phyloP scores from a whole-genome alignment of 495 filamentous ascomycete species.

The Aspergillus haitiensis region DNA sequence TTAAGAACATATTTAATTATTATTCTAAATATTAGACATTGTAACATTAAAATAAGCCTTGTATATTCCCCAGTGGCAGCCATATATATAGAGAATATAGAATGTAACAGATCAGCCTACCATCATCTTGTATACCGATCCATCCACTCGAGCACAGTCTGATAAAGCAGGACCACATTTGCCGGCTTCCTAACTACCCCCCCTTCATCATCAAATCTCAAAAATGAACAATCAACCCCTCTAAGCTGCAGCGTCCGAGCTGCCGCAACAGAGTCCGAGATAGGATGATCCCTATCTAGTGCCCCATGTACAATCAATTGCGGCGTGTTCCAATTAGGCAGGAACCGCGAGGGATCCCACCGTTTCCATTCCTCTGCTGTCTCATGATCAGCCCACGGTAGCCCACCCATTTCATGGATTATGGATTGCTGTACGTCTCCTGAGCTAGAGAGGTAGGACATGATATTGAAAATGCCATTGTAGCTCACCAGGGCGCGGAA shows the following conservation, averaged over 20 bases:
- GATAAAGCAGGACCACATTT: constrained; percentile 2
- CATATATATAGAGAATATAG: too few relatives aligned
- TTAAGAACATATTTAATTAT: too few relatives aligned
- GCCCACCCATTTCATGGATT: constrained; percentile 4
- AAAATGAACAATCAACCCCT: neutral
- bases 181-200: neutral
- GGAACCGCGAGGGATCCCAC: neutral
- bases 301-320: constrained; percentile 1
- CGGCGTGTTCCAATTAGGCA: constrained; percentile 4
- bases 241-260: neutral
- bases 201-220: neutral
- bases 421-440: neutral
- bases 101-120: too few relatives aligned
- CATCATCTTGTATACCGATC: constrained; percentile 3
- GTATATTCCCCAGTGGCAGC: too few relatives aligned
- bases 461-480: constrained; percentile 5
- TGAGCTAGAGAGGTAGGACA: constrained; percentile 3
- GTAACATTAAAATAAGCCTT: too few relatives aligned
- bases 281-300: neutral
- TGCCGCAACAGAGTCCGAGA: constrained; percentile 3
- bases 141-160: constrained; percentile 5
- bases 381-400: neutral
- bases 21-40: too few relatives aligned
- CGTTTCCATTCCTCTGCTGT: neutral
- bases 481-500: constrained; percentile 1